phyloP scores from a whole-genome alignment of 2,329 filamentous ascomycete species.

The Fusarium hostae region DNA sequence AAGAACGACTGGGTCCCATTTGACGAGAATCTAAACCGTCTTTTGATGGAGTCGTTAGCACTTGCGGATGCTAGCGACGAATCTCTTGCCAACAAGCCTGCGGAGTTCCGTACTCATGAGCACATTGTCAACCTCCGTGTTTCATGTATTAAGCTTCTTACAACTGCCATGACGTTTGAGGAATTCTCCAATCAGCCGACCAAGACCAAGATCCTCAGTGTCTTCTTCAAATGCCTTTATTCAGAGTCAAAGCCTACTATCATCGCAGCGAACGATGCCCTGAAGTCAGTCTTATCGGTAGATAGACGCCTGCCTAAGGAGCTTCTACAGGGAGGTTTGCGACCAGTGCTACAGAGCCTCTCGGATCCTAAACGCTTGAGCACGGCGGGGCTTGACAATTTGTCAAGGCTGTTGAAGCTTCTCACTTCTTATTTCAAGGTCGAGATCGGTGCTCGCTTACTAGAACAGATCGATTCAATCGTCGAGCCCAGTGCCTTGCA shows the following conservation, averaged over 20 bases:
- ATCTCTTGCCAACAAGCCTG: conserved; percentile 88
- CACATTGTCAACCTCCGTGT: conserved; percentile 92
- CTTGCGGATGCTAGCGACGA: conserved; percentile 96
- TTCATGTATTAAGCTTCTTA: conserved; percentile 91
- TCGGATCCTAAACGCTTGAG: conserved; percentile 92
- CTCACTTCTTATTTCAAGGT: conserved; percentile 99
- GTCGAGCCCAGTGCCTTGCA: conserved; percentile 84
- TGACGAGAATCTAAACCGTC: conserved; percentile 88
- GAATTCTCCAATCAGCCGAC: conserved; percentile 83
- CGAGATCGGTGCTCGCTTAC: conserved; percentile 90
- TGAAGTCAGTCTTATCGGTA: conserved; percentile 87
- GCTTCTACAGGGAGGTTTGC: conserved; percentile 89
- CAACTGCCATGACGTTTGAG: conserved; percentile 91
- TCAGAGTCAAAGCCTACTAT: conserved; percentile 93
- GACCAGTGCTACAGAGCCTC: conserved; percentile 95
- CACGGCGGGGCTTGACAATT: conserved; percentile 88
- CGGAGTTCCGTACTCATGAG: conserved; percentile 95
- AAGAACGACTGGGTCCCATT: conserved; percentile 91
- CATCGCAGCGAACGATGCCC: conserved; percentile 88
- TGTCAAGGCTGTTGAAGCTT: conserved; percentile 88
- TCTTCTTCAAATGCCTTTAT: conserved; percentile 98
- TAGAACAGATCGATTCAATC: conserved; percentile 93
- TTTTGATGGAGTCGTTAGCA: conserved; percentile 93
- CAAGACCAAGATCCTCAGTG: conserved; percentile 81
- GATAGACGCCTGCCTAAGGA: conserved; percentile 96